phyloP scores from a whole-genome alignment of 441 rosid species.

The Geranium incanum region DNA sequence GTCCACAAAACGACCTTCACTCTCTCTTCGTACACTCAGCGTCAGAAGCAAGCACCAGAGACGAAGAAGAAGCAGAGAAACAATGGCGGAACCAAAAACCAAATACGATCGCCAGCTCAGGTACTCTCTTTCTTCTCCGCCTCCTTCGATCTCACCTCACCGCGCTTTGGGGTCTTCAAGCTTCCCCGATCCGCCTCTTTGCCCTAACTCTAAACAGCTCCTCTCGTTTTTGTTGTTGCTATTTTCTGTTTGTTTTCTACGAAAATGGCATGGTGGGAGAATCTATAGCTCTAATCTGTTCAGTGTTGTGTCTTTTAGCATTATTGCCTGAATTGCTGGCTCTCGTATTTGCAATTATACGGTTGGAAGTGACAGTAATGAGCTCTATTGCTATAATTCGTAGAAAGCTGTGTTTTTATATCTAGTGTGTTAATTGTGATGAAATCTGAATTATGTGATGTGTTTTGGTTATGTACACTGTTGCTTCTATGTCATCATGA shows the following conservation, averaged over 20 bases:
- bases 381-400: not conserved
- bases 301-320: not conserved
- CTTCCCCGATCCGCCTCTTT: not conserved
- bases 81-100: conserved; percentile 74
- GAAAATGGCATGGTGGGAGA: not conserved
- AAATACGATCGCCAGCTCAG: conserved; percentile 98
- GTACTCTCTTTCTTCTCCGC: conserved; percentile 23
- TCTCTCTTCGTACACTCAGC: not conserved
- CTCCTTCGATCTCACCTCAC: not conserved
- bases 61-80: not conserved
- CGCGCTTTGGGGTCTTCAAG: not conserved
- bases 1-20: not conserved
- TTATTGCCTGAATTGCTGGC: not conserved
- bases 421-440: not conserved
- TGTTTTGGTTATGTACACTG: not conserved
- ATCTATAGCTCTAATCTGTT: not conserved
- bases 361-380: not conserved
- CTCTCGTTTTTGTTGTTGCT: not conserved
- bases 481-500: not conserved
- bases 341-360: not conserved
- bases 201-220: not conserved
- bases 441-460: not conserved
- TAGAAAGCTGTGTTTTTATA: not conserved
- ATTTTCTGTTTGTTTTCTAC: not conserved
- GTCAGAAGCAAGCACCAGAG: not conserved